A percentile compares a stretch with the other conserved stretches of the same genome.
Evolutionary conservation across 495 filamentous ascomycete genomes (phyloP).

Genomic region (Antarctomyces pellizariae): DNA sequence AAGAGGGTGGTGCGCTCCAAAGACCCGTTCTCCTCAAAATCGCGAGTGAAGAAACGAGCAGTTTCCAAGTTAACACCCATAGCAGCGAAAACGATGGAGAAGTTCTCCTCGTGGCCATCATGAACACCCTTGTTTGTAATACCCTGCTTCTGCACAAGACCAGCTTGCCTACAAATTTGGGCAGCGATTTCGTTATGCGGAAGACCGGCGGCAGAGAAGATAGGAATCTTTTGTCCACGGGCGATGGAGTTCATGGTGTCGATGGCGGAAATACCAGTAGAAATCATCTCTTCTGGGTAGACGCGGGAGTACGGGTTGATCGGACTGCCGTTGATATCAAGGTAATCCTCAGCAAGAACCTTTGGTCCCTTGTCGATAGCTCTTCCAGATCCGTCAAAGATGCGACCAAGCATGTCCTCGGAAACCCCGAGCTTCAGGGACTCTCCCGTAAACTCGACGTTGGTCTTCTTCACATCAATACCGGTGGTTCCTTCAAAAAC

Average conservation of each 20-base stretch:
- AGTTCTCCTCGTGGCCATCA: constrained; percentile 95
- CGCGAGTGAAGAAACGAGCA: constrained; percentile 89
- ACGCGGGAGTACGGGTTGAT: constrained; percentile 98
- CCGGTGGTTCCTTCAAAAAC: constrained; percentile 96
- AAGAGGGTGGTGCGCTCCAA: constrained; percentile 94
- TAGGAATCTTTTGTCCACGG: constrained; percentile 98
- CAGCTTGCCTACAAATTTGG: constrained; percentile 88
- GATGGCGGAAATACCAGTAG: constrained; percentile 97
- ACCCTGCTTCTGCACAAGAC: constrained; percentile 62
- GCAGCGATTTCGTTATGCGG: constrained; percentile 98
- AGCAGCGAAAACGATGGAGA: constrained; percentile 95
- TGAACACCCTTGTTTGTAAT: constrained; percentile 76
- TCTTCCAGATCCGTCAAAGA: constrained; percentile 93
- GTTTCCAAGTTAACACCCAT: constrained; percentile 99
- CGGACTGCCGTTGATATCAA: constrained; percentile 97
- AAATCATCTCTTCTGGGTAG: constrained; percentile 99
- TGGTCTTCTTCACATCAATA: constrained; percentile 97
- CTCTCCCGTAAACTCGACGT: constrained; percentile 90
- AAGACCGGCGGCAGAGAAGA: constrained; percentile 95
- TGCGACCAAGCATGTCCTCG: constrained; percentile 97
- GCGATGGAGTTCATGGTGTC: constrained; percentile 99
- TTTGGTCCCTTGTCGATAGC: constrained; percentile 98
- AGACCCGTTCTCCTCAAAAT: constrained; percentile 98
- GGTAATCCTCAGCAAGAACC: constrained; percentile 88
- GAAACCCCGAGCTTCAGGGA: constrained; percentile 96